Percentiles rank a stretch among this genome's conserved stretches.
phyloP scores from a whole-genome alignment of 352 stramenopile genomes.

The Blastocystis sp. region DNA sequence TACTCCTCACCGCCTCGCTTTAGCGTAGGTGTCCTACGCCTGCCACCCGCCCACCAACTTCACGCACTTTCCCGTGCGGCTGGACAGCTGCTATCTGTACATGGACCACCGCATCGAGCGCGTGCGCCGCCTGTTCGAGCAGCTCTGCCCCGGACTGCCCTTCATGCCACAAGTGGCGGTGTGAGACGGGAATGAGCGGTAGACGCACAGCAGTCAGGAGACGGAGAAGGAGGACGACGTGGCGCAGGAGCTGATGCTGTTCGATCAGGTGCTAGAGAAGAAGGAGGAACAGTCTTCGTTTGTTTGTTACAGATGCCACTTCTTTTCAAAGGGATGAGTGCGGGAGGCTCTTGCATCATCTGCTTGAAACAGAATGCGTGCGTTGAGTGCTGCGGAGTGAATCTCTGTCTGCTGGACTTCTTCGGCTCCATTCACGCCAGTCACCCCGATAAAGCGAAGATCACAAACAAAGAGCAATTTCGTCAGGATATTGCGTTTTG shows the following conservation, averaged over 20 bases:
- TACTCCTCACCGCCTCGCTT: neutral
- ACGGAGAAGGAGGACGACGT: conserved; percentile 49
- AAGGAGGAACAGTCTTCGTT: neutral
- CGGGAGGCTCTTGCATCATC: neutral
- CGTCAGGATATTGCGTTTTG: conserved; percentile 19
- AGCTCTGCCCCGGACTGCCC: conserved; percentile 17
- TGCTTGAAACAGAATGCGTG: conserved; percentile 43
- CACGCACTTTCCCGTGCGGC: conserved; percentile 8
- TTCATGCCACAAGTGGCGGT: conserved; percentile 30
- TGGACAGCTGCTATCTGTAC: conserved; percentile 64
- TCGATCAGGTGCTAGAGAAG: conserved; percentile 39
- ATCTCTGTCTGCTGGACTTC: conserved; percentile 62
- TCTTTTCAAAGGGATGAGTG: neutral
- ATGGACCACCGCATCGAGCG: conserved; percentile 58
- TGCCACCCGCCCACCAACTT: conserved; percentile 4
- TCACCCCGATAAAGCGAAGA: conserved; percentile 36
- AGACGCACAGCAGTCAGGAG: conserved; percentile 65
- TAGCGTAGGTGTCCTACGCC: conserved; percentile 17
- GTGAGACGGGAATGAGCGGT: neutral
- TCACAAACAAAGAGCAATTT: conserved; percentile 46
- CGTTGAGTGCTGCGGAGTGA: conserved; percentile 37
- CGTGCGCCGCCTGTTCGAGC: conserved; percentile 5
- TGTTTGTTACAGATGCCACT: conserved; percentile 53
- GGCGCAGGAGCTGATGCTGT: conserved; percentile 33
- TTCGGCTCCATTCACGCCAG: conserved; percentile 27